These are phyloP conservation scores for Macrolepiota albuminosa DNA, from an alignment of 768 basidiomycete species.

Conservation along the genomic window DNA sequence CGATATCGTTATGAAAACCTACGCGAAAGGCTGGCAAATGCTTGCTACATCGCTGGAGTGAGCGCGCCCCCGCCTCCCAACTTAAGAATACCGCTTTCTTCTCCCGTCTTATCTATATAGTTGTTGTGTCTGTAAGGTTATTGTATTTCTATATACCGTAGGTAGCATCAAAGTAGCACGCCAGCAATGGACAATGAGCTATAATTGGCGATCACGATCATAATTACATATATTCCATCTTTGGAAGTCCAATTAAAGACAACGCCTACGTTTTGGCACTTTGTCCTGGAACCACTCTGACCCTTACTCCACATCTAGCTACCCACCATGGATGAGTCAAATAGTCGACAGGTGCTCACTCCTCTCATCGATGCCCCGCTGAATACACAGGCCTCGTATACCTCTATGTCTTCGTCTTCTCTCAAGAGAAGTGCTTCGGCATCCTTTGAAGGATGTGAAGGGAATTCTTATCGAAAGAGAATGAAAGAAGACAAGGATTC, in stretches of 20 bases:
- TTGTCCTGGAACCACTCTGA: constrained; percentile 16
- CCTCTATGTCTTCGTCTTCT: constrained; percentile 9
- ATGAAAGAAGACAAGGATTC: constrained; percentile 43
- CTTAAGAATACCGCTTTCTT: constrained; percentile 26
- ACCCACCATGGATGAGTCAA: constrained; percentile 12
- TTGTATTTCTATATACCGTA: constrained; percentile 10
- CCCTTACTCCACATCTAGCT: constrained; percentile 4
- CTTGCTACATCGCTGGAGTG: constrained; percentile 46
- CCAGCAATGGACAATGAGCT: constrained; percentile 7
- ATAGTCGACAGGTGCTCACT: constrained; percentile 10
- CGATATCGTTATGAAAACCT: constrained; percentile 41
- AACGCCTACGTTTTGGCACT: constrained; percentile 13
- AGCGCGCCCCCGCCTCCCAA: constrained; percentile 37
- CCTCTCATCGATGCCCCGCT: constrained; percentile 16
- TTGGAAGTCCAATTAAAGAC: constrained; percentile 20
- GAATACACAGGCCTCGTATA: constrained; percentile 12
- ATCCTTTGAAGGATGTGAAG: constrained; percentile 47
- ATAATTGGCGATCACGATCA: constrained; percentile 12
- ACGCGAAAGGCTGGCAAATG: constrained; percentile 38
- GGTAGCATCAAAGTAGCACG: background rate
- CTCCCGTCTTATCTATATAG: constrained; percentile 19
- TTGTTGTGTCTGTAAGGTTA: background rate
- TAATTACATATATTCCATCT: constrained; percentile 13
- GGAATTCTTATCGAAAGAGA: constrained; percentile 52
- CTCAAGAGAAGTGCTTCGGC: constrained; percentile 63